Evolutionary conservation across 1,139 yeast genomes (phyloP).

Genomic region (Kazachstania sp.): DNA sequence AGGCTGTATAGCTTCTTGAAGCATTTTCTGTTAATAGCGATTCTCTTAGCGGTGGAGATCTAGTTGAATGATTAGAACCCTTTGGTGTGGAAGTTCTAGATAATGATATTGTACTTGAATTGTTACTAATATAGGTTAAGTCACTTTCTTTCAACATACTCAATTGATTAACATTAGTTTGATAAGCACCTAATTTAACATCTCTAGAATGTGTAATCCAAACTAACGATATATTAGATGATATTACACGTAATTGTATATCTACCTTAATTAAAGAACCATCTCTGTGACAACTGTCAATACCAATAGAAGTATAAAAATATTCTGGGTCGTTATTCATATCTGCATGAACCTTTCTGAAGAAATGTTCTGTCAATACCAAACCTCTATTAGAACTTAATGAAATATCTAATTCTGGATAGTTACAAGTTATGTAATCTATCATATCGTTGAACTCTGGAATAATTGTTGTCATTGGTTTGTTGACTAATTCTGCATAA

Average conservation of each 20-base stretch:
- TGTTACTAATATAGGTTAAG: conserved; percentile 28
- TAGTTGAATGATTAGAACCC: conserved; percentile 11
- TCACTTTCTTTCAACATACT: conserved; percentile 33
- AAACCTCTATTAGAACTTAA: conserved; percentile 36
- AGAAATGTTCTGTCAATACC: conserved; percentile 86
- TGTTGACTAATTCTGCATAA: conserved; percentile 42
- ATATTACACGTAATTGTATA: conserved; percentile 69
- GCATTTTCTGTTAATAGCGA: not conserved
- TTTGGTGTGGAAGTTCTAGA: conserved; percentile 20
- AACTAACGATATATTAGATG: conserved; percentile 49
- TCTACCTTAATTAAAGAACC: conserved; percentile 64
- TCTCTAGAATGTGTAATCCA: conserved; percentile 81
- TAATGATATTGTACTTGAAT: conserved; percentile 22
- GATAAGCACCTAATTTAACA: conserved; percentile 27
- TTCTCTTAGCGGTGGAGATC: not conserved
- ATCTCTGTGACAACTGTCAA: conserved; percentile 61
- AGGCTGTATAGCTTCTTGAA: not conserved
- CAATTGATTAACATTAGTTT: conserved; percentile 32
- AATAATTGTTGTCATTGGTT: conserved; percentile 48
- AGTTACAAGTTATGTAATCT: conserved; percentile 39
- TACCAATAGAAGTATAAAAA: conserved; percentile 56
- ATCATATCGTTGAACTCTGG: conserved; percentile 60
- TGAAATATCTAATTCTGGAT: conserved; percentile 34
- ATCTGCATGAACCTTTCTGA: conserved; percentile 46
- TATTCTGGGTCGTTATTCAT: conserved; percentile 23